Percentiles rank a stretch among this genome's conserved stretches.
Conservation (phyloP, 176 grass and related monocot species). For the Cenchrus americanus region DNA sequence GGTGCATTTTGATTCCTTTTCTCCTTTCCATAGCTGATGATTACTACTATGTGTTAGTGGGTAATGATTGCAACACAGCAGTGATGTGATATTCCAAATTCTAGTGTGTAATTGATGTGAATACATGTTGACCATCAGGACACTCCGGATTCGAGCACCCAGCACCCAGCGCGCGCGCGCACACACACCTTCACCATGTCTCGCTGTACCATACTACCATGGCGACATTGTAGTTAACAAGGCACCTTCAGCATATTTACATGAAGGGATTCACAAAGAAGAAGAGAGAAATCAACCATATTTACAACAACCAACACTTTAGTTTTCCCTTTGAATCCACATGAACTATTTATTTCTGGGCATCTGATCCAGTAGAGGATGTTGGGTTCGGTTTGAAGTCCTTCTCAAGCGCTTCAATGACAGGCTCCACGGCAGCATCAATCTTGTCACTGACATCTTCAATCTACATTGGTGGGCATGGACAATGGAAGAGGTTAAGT, state of each 20-base stretch:
- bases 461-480: conserved; percentile 34
- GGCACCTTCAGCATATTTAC: conserved; percentile 29
- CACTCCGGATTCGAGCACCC: conserved; percentile 17
- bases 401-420: conserved; percentile 55
- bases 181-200: conserved; percentile 1
- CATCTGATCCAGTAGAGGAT: conserved; percentile 25
- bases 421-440: conserved; percentile 47
- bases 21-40: background rate
- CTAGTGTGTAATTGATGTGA: background rate
- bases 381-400: conserved; percentile 46
- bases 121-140: background rate
- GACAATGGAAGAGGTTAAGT: background rate
- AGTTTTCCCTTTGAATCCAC: background rate
- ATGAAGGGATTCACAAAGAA: background rate
- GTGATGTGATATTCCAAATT: background rate
- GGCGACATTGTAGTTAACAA: conserved; percentile 5
- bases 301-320: conserved; percentile 29
- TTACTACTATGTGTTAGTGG: background rate
- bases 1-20: background rate
- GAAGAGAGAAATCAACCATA: conserved; percentile 34
- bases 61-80: background rate
- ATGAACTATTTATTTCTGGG: conserved; percentile 29
- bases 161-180: background rate
- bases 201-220: conserved; percentile 24
- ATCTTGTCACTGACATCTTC: conserved; percentile 51